Evolutionary conservation across 23 red algal genomes (phyloP), one percentile per base, ranked within the genome.

Genomic region (Gracilaria vermiculophylla): DNA sequence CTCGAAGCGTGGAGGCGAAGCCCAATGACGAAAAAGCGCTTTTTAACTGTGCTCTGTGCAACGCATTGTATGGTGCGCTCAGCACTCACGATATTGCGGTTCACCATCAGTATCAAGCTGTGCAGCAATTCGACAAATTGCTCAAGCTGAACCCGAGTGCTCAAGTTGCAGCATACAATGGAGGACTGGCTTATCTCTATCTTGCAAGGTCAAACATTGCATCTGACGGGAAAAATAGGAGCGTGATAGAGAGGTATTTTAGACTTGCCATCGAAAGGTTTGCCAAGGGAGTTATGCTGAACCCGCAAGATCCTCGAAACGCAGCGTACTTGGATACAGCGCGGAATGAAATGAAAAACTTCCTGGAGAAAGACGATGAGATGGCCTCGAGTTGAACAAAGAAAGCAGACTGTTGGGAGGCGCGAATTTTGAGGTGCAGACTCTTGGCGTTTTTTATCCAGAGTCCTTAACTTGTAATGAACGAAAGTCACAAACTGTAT

Each of bases 181-280:
- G 87, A 13, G 87, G 87, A 41, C 37, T 91, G 36, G 76, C 87
- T 23, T 91, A 91, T 33, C 57, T 91, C 36, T 91, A 73, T 40
- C 62, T 80, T 29, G 84, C 60, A 15, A 88, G 84, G 33, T 66
- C 69, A 42, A 60, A 50, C 10, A 47, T 53, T 37, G 54, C 75
- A 9, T 54, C 41, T 43, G 44, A 80, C 14, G 52, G 53, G 50
- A 42, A 32, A 32, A 53, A 76, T n/a, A 54, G 53, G 8, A 20
- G 15, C 16, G 52, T 40, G 11, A 85, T 62, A 14, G 5, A 57
- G 12, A 54, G 52, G 36, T 88, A 61, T 37, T 77, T 77, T 49
- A 47, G 47, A 69, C 57, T 53, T 34, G 67, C 83, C n/a, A 53
- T 49, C 12, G 83, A 76, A 48, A 23, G 83, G 4, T 91, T 91